These are phyloP conservation scores for Aegilops speltoides DNA, from an alignment of 176 grass and related monocot species.

Conservation along the genomic window DNA sequence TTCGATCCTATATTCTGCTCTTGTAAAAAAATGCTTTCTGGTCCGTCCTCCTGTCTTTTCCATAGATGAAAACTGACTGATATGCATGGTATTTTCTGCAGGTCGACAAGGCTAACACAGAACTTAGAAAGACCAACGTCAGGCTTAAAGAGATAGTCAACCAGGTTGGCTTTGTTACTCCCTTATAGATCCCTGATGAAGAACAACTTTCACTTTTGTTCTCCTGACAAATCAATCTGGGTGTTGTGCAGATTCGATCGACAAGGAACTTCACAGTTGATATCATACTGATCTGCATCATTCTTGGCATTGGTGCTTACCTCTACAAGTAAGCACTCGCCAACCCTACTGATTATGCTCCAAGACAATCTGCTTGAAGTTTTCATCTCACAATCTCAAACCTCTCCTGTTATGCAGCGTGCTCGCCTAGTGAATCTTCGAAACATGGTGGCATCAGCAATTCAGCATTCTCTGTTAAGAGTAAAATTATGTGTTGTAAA, in stretches of 20 bases:
- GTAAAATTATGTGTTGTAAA: neutral
- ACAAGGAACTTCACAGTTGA: conserved; percentile 84
- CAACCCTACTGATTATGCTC: neutral
- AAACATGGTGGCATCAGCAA: neutral
- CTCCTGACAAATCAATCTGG: neutral
- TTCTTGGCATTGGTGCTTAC: conserved; percentile 87
- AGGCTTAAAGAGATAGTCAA: conserved; percentile 82
- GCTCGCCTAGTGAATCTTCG: conserved; percentile 21
- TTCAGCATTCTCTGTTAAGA: no score
- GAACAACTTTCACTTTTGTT: neutral
- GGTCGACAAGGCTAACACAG: conserved; percentile 72
- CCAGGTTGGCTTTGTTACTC: conserved; percentile 29
- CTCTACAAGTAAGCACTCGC: conserved; percentile 68
- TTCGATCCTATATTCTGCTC: neutral
- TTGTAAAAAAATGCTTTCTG: neutral
- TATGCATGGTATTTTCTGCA: conserved; percentile 1
- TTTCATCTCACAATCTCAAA: neutral
- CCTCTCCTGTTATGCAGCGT: conserved; percentile 29
- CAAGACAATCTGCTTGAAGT: neutral
- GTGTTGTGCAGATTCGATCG: conserved; percentile 58
- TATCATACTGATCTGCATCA: conserved; percentile 73
- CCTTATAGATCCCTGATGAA: neutral
- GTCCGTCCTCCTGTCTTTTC: neutral
- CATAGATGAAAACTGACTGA: no score
- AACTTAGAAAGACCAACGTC: conserved; percentile 87